Evolutionary conservation across 2,329 filamentous ascomycete genomes (phyloP).

Genomic region (Colletotrichum noveboracense): DNA sequence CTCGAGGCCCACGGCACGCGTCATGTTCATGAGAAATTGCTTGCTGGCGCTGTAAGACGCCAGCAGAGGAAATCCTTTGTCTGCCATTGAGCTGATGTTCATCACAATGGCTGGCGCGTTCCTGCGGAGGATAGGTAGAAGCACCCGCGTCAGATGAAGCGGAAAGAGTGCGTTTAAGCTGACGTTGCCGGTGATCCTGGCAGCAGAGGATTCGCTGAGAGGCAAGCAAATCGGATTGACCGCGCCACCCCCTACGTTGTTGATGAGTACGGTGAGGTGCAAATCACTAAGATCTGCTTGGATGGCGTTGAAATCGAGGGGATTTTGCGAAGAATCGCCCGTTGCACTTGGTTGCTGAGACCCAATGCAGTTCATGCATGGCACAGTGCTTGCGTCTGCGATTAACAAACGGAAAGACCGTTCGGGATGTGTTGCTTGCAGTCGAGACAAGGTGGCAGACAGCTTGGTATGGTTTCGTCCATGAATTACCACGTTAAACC

Average conservation of each 20-base stretch:
- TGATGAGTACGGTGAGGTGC: not conserved
- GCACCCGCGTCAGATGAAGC: not conserved
- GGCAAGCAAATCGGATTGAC: not conserved
- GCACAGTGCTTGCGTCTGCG: not conserved
- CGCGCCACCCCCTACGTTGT: not conserved
- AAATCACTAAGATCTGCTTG: not conserved
- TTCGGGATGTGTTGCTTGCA: not conserved
- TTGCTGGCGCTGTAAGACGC: not conserved
- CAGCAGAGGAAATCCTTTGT: not conserved
- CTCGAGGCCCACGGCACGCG: not conserved
- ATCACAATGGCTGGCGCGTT: not conserved
- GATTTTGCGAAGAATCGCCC: fast-evolving
- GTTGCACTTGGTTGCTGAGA: not conserved
- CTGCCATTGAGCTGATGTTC: not conserved
- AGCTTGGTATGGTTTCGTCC: not conserved
- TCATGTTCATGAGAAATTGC: not conserved
- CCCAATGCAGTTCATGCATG: not conserved
- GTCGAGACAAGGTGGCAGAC: not conserved
- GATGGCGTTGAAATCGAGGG: not conserved
- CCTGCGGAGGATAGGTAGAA: not conserved
- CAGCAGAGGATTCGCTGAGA: not conserved
- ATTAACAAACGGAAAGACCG: not conserved
- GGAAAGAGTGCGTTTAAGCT: not conserved
- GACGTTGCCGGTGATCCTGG: not conserved
- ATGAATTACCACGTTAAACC: not conserved